Base-by-base conservation (phyloP, 2,329 filamentous ascomycete genomes). In the Colletotrichum tanaceti region DNA sequence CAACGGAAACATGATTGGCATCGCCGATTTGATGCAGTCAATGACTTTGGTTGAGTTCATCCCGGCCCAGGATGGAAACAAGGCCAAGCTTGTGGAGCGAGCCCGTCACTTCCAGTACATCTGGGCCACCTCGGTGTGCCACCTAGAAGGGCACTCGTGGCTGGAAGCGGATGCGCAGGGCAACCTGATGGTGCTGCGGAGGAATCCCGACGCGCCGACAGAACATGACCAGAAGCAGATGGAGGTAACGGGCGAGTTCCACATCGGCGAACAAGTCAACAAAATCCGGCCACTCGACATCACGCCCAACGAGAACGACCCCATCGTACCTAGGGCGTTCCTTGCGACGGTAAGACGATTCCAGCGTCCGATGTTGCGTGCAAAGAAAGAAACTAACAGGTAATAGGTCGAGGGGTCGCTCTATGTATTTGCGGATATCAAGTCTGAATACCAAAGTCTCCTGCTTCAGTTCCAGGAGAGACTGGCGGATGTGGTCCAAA, bases 21-120 rank as follows among this genome's bases (percentile, higher is more conserved):
- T 98, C 11, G 92, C 91, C 0, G 96, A 99, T 75, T 82, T 99
- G 53, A 98, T 97, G 92, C 98, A 98, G 80, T 97, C 93, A 1
- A 84, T 97, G 28, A 90, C 91, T 1, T 82, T 98, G 6, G 83
- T 98, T 10, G 85, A 96, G 75, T 96, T 91, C 75, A 82, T 85
- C 0, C 85, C 85, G 3, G 86, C 88, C 2, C 78, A 84, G 24
- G 80, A 87, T 3, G 88, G 86, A 0, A 79, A 86, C n/a, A 80
- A 85, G 13, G 87, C 90, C 62, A 87, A 84, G 60, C 84, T 98
- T 9, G 83, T 84, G 0, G 93, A 97, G 81, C 84, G 92, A 3
- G 92, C 91, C 4, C 87, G 94, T 22, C 93, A 98, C 76, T 93
- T 91, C 73, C 89, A 95, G 74, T 90, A 92, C 0, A 85, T 89